Base-by-base conservation (phyloP, 1,284 basidiomycete genomes). In the Takashimella tepidaria region DNA sequence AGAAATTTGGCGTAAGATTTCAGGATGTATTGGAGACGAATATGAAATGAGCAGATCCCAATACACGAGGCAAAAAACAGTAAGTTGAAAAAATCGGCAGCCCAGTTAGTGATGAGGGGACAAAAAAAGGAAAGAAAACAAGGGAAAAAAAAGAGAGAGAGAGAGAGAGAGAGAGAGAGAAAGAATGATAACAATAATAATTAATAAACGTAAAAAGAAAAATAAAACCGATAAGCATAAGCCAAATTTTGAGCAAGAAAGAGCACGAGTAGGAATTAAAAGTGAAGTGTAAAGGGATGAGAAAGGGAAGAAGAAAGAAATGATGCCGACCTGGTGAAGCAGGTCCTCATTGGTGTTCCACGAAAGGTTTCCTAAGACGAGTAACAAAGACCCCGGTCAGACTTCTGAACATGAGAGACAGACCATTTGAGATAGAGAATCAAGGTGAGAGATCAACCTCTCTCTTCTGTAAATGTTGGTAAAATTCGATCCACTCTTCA, bases 341-440 rank as follows among this genome's bases (percentile, higher is more conserved):
- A 83, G 83, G 53, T 92, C 89, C 83, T 92, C 90, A 73, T 84
- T 92, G 76, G 90, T 92, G 83, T 89, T 90, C 90, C 90, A 77
- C 56, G 74, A 76, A 55, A 77, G 70, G 66, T 78, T 77, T 60
- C 76, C 75, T 76, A 58, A 41, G 22, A 25, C 42, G 43, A 50
- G 41, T 37, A 37, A 37, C 31, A 37, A 37, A 37, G 31, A 37
- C 31, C 31, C 31, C 10, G 16, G 31, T 37, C 31, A 37, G 31
- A 16, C 8, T 16, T 8, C 31, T 37, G 31, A 37, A 16, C 31
- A 37, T 16, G 16, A 16, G 16, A 26, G 44, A 26, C 49, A 49
- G 31, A 55, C 49, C 50, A 26, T 24, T 26, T 31, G 21, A 24
- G 20, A 46, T 8, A 26, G 16, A 24, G 22, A 44, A 22, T 12